Conservation (phyloP, 2,329 filamentous ascomycete species). For the Microcyclospora tardicrescens region DNA sequence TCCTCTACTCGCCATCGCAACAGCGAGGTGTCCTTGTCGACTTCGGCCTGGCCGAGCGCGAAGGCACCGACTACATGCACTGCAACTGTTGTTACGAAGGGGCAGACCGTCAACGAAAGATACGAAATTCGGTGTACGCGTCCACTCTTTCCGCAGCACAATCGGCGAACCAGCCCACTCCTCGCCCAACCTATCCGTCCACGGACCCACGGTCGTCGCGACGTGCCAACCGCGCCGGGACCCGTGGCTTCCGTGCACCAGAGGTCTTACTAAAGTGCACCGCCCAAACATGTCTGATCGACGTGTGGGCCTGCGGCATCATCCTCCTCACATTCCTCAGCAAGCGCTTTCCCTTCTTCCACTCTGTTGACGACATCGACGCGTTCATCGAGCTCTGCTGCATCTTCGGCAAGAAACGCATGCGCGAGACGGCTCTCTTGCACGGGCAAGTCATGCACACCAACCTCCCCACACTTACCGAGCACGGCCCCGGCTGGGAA, state of each 20-base stretch:
- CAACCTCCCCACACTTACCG: slow-evolving; percentile 78
- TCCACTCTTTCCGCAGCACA: slow-evolving; percentile 32
- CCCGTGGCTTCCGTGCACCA: slow-evolving; percentile 86
- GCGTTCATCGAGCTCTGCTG: slow-evolving; percentile 95
- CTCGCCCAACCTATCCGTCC: slow-evolving; percentile 62
- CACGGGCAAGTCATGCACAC: slow-evolving; percentile 91
- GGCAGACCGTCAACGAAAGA: slow-evolving; percentile 46
- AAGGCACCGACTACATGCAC: slow-evolving; percentile 58
- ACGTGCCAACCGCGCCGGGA: slow-evolving; percentile 87
- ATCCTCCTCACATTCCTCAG: slow-evolving; percentile 90
- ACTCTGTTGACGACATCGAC: slow-evolving; percentile 94
- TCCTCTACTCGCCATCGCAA: slow-evolving; percentile 73
- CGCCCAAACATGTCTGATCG: slow-evolving; percentile 79
- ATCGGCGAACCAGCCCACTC: slow-evolving; percentile 16
- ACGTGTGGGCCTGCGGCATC: slow-evolving; percentile 96
- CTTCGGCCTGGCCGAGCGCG: slow-evolving; percentile 81
- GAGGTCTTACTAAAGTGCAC: slow-evolving; percentile 97
- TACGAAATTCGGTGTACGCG: slow-evolving; percentile 45
- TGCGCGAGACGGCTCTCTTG: slow-evolving; percentile 68
- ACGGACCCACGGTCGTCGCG: slow-evolving; percentile 77
- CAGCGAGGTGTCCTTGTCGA: slow-evolving; percentile 89
- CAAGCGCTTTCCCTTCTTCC: slow-evolving; percentile 93
- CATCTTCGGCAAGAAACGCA: slow-evolving; percentile 75
- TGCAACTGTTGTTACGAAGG: slow-evolving; percentile 66
- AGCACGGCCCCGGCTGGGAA: slow-evolving; percentile 73